Base-by-base conservation (phyloP, 345 rosid genomes). In the Sonneratia caseolaris region DNA sequence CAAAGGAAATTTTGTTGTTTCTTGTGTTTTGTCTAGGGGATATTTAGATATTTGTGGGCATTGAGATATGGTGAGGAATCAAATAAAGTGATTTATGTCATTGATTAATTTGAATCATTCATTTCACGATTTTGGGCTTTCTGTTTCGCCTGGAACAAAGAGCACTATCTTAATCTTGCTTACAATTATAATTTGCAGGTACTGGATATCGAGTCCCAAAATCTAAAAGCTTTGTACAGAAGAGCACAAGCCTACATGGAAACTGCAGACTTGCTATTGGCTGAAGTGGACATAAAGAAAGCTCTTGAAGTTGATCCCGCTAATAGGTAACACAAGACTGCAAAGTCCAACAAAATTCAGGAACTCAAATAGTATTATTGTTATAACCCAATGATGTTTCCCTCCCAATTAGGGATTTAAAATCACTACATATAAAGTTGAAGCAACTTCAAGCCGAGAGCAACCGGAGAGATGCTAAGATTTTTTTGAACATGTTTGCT, bases 151-250 rank as follows among this genome's bases (percentile, higher is more conserved):
- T 61, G 37, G 37, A 6, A 5, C 2, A 12, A 9, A 61, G 18
- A 62, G 37, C 51, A 66, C 42, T 32, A 62, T 75, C 35, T 55
- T 38, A 70, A 73, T 47, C 22, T 72, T 43, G 37, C 40, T 8
- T n/a, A 2, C 15, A 8, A 53, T 76, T n/a, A 62, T 78, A 59
- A 68, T 48, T 4, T 35, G 11, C 67, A 87, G 89, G 89, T 85
- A 53, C 78, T 87, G 71, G 89, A 81, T 47, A 64, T 76, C 22
- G 91, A 85, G 73, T 82, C 72, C 68, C 62, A 74, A 66, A 87
- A 87, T 70, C 71, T 82, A 71, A 87, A 87, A 77, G 91, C 89
- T 49, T 80, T 87, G 47, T 87, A 85, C 71, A 79, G 91, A 72
- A 73, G 91, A 74, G 91, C 89, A 70, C 91, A 82, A 77, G 89